phyloP scores from a whole-genome alignment of 192 early-diverging fungal genomes.

The Coemansia pectinata region DNA sequence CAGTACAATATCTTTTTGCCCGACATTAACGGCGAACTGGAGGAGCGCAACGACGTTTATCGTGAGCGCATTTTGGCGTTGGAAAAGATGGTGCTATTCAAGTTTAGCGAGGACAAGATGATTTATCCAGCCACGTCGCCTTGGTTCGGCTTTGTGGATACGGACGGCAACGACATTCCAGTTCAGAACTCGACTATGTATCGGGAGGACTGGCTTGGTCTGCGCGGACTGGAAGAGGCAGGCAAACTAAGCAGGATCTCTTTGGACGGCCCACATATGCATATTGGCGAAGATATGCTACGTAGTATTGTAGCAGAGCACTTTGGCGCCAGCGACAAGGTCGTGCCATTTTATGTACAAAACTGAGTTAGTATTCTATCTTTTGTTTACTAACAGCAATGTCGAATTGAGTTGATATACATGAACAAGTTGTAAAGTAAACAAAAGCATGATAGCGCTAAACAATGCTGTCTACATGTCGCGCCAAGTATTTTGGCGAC shows the following conservation, averaged over 20 bases:
- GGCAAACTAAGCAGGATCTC: slow-evolving; percentile 32
- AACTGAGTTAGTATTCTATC: not conserved
- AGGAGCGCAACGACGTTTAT: slow-evolving; percentile 61
- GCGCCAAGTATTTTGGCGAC: slow-evolving; percentile 5
- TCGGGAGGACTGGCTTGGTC: slow-evolving; percentile 70
- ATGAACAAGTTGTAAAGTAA: not conserved
- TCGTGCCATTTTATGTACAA: slow-evolving; percentile 3
- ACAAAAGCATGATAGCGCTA: not conserved
- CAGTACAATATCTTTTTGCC: slow-evolving; percentile 83
- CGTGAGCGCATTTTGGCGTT: slow-evolving; percentile 59
- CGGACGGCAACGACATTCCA: slow-evolving; percentile 53
- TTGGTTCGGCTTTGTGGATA: slow-evolving; percentile 75
- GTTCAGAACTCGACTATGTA: slow-evolving; percentile 64
- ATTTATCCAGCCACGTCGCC: slow-evolving; percentile 67
- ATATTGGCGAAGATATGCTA: slow-evolving; percentile 27
- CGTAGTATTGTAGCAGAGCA: slow-evolving; percentile 30
- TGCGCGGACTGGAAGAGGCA: slow-evolving; percentile 58
- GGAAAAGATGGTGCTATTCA: slow-evolving; percentile 79
- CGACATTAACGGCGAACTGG: slow-evolving; percentile 80
- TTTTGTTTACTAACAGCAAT: not conserved
- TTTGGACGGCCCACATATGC: slow-evolving; percentile 45
- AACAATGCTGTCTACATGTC: slow-evolving; percentile 4
- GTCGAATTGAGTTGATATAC: not conserved
- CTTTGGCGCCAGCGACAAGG: slow-evolving; percentile 12
- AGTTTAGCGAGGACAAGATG: slow-evolving; percentile 76